A percentile compares a stretch with the other conserved stretches of the same genome.
Conservation (phyloP, 2,329 filamentous ascomycete genomes). For the Apiospora arundinis region DNA sequence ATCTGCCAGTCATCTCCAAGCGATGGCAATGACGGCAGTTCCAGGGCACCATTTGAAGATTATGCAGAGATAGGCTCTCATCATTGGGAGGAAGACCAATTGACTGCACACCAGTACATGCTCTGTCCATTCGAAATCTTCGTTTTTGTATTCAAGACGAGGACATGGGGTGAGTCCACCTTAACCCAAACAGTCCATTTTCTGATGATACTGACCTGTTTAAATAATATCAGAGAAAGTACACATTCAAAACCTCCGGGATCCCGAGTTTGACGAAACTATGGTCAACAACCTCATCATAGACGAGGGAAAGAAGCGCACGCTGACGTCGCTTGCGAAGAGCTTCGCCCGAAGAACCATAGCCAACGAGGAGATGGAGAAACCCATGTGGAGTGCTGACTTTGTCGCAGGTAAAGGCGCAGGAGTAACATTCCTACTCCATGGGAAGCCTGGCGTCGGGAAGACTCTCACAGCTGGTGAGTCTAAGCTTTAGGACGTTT, state of each 20-base stretch:
- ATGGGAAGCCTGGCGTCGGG: constrained; percentile 59
- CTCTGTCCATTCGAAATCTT: constrained; percentile 26
- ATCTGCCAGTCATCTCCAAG: background rate
- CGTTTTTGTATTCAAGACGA: constrained; percentile 32
- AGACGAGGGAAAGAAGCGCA: background rate
- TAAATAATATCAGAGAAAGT: background rate
- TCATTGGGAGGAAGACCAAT: background rate
- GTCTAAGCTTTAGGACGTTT: rapidly evolving
- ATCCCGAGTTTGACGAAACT: background rate
- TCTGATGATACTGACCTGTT: background rate
- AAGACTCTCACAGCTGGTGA: constrained; percentile 23
- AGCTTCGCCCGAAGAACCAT: background rate
- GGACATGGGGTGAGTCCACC: too few relatives aligned
- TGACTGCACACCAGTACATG: constrained; percentile 29
- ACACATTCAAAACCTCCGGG: background rate
- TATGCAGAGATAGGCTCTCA: background rate
- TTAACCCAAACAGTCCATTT: too few relatives aligned
- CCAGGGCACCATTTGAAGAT: background rate
- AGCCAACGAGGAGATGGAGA: rapidly evolving
- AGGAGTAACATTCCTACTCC: constrained; percentile 57
- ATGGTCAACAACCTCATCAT: background rate
- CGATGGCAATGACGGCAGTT: background rate
- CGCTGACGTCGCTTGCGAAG: background rate
- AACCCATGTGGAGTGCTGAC: constrained; percentile 35
- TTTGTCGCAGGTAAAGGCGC: constrained; percentile 58